Conservation (phyloP, 495 filamentous ascomycete genomes). For the Elaphomyces granulatus region DNA sequence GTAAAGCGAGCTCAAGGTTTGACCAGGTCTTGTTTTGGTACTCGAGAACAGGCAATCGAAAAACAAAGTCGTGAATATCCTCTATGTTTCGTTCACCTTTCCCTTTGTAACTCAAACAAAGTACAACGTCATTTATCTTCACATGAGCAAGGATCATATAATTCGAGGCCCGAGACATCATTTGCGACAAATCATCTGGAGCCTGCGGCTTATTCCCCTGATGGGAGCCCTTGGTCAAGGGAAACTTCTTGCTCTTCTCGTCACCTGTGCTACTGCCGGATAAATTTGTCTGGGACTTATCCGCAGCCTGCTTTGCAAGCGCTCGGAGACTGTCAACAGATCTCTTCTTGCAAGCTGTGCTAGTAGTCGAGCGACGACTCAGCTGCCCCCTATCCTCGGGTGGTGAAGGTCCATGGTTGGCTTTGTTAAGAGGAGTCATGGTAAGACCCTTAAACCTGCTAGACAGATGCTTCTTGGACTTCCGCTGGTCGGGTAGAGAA, state of each 20-base stretch:
- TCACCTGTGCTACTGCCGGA: slow-evolving; percentile 40
- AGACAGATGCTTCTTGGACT: slow-evolving; percentile 16
- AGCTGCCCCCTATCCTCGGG: slow-evolving; percentile 11
- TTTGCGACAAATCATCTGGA: slow-evolving; percentile 91
- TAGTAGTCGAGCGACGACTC: slow-evolving; percentile 18
- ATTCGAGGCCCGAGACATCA: slow-evolving; percentile 89
- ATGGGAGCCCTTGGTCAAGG: slow-evolving; percentile 29
- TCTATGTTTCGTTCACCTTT: slow-evolving; percentile 88
- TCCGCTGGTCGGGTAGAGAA: slow-evolving; percentile 40
- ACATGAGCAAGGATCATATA: slow-evolving; percentile 97
- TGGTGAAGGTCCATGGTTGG: slow-evolving; percentile 30
- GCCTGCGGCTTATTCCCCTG: slow-evolving; percentile 41
- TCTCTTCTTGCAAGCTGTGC: slow-evolving; percentile 39
- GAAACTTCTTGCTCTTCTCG: slow-evolving; percentile 43
- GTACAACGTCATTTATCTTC: slow-evolving; percentile 83
- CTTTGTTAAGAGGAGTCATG: slow-evolving; percentile 26
- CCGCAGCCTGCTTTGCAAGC: slow-evolving; percentile 33
- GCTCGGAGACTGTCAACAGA: slow-evolving; percentile 52
- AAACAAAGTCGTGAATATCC: slow-evolving; percentile 94
- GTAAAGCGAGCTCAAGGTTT: slow-evolving; percentile 83
- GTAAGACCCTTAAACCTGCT: slow-evolving; percentile 32
- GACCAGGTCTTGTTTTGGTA: slow-evolving; percentile 99
- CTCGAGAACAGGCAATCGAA: slow-evolving; percentile 85
- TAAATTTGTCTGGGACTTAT: slow-evolving; percentile 24
- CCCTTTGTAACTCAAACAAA: slow-evolving; percentile 95